A percentile compares a stretch with the other conserved stretches of the same genome.
These are phyloP conservation scores for Penicillium sp. DNA, from an alignment of 2,329 filamentous ascomycete genomes.

Conservation along the genomic window DNA sequence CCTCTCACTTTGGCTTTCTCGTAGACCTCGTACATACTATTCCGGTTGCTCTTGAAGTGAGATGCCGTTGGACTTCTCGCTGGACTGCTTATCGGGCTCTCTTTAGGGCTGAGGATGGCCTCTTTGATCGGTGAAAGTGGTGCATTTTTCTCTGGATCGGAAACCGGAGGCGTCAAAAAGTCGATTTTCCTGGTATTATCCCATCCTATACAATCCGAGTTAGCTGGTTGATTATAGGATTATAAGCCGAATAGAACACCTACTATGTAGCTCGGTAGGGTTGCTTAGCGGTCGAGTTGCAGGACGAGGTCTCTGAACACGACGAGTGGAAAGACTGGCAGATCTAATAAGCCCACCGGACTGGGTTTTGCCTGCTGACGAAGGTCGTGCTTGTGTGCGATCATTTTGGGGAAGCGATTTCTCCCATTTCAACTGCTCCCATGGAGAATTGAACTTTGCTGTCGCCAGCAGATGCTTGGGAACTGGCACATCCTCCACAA, in stretches of 20 bases:
- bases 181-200: background rate
- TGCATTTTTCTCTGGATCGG: conserved; percentile 14
- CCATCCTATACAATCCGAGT: background rate
- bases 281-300: conserved; percentile 8
- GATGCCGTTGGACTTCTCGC: conserved; percentile 6
- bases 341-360: conserved; percentile 9
- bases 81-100: conserved; percentile 2
- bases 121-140: background rate
- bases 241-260: background rate
- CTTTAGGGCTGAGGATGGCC: conserved; percentile 3
- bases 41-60: conserved; percentile 7
- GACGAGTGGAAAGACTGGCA: conserved; percentile 13
- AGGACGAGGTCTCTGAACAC: conserved; percentile 7
- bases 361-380: conserved; percentile 2
- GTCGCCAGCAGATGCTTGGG: conserved; percentile 17
- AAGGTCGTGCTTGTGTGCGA: conserved; percentile 5
- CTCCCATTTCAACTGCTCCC: conserved; percentile 19
- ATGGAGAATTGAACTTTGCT: conserved; percentile 19
- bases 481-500: conserved; percentile 19
- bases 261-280: conserved; percentile 4
- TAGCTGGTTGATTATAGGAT: background rate
- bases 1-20: conserved; percentile 21
- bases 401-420: conserved; percentile 18
- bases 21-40: conserved; percentile 17
- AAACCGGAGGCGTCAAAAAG: conserved; percentile 3